phyloP scores from a whole-genome alignment of 1,284 basidiomycete species.

The Trichosporon sp. region DNA sequence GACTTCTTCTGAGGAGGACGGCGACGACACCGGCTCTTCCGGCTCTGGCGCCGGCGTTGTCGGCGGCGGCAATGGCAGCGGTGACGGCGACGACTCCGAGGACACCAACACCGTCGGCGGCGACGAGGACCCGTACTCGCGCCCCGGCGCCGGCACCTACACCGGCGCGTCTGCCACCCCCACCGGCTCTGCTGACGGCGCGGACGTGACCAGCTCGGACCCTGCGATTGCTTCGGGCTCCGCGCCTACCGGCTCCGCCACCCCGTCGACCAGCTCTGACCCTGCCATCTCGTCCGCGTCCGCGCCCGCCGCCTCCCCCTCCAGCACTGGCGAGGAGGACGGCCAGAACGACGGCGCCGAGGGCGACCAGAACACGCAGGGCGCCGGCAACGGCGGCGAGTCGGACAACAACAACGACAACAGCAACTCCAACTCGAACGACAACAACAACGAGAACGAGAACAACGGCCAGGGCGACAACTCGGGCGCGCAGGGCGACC shows the following conservation, averaged over 20 bases:
- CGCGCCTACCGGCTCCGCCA: neutral
- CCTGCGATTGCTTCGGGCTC: conserved; percentile 1
- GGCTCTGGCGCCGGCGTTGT: neutral
- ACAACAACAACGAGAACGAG: neutral
- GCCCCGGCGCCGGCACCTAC: neutral
- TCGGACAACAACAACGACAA: neutral
- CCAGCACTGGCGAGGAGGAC: no score
- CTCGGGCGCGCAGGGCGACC: neutral
- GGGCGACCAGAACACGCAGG: neutral
- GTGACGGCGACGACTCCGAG: neutral
- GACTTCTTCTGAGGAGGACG: neutral
- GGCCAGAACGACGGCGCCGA: neutral
- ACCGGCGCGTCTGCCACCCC: neutral
- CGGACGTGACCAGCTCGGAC: neutral
- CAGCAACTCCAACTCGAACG: neutral
- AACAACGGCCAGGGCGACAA: neutral
- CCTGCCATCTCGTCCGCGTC: neutral
- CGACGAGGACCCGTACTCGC: neutral
- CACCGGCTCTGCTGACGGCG: neutral
- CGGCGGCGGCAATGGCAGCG: neutral
- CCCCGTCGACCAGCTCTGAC: neutral
- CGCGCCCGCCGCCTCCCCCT: neutral
- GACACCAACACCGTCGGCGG: neutral
- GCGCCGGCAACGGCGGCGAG: neutral
- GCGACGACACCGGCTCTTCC: neutral